Conservation (phyloP, 2,329 filamentous ascomycete genomes). For the Mariannaea sp. region DNA sequence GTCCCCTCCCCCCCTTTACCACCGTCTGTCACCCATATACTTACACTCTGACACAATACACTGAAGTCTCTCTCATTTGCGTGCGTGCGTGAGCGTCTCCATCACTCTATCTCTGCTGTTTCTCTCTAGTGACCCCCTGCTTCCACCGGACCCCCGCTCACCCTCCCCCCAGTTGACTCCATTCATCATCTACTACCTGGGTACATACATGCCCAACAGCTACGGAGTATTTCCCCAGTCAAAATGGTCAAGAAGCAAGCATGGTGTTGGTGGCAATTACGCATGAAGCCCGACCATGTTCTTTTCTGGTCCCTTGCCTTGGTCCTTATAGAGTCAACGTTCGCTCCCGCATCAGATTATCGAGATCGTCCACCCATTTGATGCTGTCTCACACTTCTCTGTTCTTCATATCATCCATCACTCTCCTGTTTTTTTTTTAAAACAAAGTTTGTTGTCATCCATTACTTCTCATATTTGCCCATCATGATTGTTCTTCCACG, state of each 20-base stretch:
- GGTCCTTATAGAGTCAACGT: conserved; percentile 34
- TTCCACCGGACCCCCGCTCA: neutral
- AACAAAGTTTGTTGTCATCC: neutral
- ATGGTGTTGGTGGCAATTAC: conserved; percentile 16
- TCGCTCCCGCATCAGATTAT: conserved; percentile 33
- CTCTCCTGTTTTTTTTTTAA: neutral
- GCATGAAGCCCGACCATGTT: neutral
- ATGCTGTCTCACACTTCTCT: conserved; percentile 8
- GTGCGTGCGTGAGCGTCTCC: no score
- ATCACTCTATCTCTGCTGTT: conserved; percentile 3
- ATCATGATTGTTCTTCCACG: conserved; percentile 40
- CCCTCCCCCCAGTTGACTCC: conserved; percentile 5
- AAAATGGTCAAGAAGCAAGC: neutral
- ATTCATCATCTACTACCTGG: neutral
- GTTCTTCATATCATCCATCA: neutral
- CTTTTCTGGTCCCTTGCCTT: conserved; percentile 11
- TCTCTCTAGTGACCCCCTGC: neutral
- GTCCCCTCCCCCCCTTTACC: conserved; percentile 15
- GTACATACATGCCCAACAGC: neutral
- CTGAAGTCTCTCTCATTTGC: conserved; percentile 13
- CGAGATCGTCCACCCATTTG: conserved; percentile 29
- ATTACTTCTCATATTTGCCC: neutral
- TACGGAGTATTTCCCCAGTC: neutral
- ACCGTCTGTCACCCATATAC: neutral
- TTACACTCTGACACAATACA: neutral